These are phyloP conservation scores for Pelargonium myrrhifolium DNA, from an alignment of 441 rosid genomes.

Conservation along the genomic window DNA sequence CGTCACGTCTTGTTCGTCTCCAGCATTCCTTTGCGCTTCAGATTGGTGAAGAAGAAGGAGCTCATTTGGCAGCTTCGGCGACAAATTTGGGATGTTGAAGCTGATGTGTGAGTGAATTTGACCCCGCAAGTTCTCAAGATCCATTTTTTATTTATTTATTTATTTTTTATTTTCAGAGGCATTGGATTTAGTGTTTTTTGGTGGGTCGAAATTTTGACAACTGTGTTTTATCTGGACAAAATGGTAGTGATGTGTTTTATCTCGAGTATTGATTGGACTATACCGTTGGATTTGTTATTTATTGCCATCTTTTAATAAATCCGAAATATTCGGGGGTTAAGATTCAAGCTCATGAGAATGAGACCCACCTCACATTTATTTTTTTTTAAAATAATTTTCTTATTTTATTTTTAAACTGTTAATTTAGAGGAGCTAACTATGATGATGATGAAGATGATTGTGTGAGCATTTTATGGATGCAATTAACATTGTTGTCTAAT, in stretches of 20 bases:
- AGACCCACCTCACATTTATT: not conserved
- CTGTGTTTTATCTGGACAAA: not conserved
- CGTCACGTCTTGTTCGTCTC: not conserved
- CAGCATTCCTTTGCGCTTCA: not conserved
- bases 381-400: not conserved
- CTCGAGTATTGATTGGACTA: not conserved
- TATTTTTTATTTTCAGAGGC: not conserved
- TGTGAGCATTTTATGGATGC: not conserved
- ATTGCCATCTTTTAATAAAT: not conserved
- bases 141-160: not conserved
- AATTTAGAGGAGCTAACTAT: not conserved
- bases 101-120: not conserved
- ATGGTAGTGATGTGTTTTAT: conserved; percentile 2
- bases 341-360: not conserved
- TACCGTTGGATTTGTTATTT: not conserved
- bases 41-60: conserved; percentile 4
- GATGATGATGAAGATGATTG: not conserved
- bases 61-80: not conserved
- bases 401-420: not conserved
- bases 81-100: not conserved
- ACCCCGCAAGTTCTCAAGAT: not conserved
- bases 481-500: not conserved
- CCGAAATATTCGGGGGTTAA: not conserved
- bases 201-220: not conserved
- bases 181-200: not conserved